A percentile compares a stretch with the other conserved stretches of the same genome.
These are phyloP conservation scores for Xylaria hypoxylon DNA, from an alignment of 2,329 filamentous ascomycete species.

Conservation along the genomic window DNA sequence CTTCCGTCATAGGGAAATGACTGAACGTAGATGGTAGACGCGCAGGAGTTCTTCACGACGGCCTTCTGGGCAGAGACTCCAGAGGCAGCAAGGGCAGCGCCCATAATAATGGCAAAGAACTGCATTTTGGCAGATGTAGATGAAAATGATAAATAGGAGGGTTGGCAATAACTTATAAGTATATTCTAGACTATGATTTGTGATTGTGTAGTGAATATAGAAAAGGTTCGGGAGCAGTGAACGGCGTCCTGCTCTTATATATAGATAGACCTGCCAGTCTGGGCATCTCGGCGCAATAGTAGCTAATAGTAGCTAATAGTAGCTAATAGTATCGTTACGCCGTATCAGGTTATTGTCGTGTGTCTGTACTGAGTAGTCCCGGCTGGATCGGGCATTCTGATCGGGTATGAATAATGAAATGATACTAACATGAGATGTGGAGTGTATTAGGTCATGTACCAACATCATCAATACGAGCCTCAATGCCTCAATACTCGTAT, in stretches of 20 bases:
- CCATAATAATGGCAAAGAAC: slow-evolving; percentile 45
- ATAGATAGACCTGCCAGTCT: slow-evolving; percentile 18
- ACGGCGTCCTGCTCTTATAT: slow-evolving; percentile 24
- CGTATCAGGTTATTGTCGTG: slow-evolving; percentile 18
- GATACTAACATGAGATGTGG: slow-evolving; percentile 9
- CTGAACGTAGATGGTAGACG: slow-evolving; percentile 52
- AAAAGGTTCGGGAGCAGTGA: neutral
- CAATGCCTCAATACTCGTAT: slow-evolving; percentile 33
- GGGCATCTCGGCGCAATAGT: slow-evolving; percentile 5
- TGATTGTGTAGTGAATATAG: neutral
- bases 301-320: neutral
- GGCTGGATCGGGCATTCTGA: slow-evolving; percentile 16
- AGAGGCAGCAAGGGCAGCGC: slow-evolving; percentile 51
- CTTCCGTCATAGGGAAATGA: slow-evolving; percentile 53
- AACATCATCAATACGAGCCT: slow-evolving; percentile 33
- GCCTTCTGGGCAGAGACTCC: slow-evolving; percentile 53
- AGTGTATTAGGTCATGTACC: slow-evolving; percentile 10
- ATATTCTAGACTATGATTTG: neutral
- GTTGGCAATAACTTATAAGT: neutral
- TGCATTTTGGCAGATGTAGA: slow-evolving; percentile 45
- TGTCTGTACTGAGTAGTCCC: slow-evolving; percentile 9
- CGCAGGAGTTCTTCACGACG: slow-evolving; percentile 53
- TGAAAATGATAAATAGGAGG: neutral
- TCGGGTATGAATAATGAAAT: too few species aligned
- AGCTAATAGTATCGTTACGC: slow-evolving; percentile 3